Conservation (phyloP, 306 rosid genomes). For the Vicia faba region DNA sequence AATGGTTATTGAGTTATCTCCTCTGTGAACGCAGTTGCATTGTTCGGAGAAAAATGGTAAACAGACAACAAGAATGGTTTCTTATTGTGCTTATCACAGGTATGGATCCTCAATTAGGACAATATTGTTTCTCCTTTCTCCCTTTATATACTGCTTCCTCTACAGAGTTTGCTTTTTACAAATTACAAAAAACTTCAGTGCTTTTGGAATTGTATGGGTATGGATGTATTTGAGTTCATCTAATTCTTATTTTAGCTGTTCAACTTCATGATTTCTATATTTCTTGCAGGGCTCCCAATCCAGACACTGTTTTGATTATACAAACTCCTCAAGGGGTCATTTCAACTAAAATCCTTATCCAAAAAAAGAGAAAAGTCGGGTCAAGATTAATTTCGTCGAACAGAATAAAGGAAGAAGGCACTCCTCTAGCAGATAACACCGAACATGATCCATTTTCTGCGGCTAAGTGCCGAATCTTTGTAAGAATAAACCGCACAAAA, state of each 20-base stretch:
- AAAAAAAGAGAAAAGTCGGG: slow-evolving; percentile 70
- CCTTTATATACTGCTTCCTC: slow-evolving; percentile 17
- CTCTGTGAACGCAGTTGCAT: slow-evolving; percentile 64
- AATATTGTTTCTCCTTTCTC: slow-evolving; percentile 2
- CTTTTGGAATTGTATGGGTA: background rate
- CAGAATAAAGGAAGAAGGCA: slow-evolving; percentile 56
- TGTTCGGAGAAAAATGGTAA: slow-evolving; percentile 79
- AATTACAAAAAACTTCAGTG: slow-evolving; percentile 1
- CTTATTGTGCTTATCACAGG: slow-evolving; percentile 92
- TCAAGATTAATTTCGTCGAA: slow-evolving; percentile 80
- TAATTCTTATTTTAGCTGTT: slow-evolving; percentile 4
- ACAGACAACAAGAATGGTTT: slow-evolving; percentile 76
- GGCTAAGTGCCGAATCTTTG: slow-evolving; percentile 74
- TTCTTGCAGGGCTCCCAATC: slow-evolving; percentile 85
- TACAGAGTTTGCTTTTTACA: slow-evolving; percentile 8
- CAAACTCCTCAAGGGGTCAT: slow-evolving; percentile 76
- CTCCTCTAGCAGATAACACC: slow-evolving; percentile 50
- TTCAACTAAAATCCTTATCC: slow-evolving; percentile 76
- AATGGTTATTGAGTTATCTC: slow-evolving; percentile 26
- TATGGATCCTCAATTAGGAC: slow-evolving; percentile 42
- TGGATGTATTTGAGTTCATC: slow-evolving; percentile 24
- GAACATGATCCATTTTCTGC: slow-evolving; percentile 72
- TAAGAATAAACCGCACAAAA: slow-evolving; percentile 60
- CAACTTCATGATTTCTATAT: slow-evolving; percentile 39
- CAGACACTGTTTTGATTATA: slow-evolving; percentile 76